Base-by-base conservation (phyloP, 2,329 filamentous ascomycete species). In the Aspergillus glaucus region DNA sequence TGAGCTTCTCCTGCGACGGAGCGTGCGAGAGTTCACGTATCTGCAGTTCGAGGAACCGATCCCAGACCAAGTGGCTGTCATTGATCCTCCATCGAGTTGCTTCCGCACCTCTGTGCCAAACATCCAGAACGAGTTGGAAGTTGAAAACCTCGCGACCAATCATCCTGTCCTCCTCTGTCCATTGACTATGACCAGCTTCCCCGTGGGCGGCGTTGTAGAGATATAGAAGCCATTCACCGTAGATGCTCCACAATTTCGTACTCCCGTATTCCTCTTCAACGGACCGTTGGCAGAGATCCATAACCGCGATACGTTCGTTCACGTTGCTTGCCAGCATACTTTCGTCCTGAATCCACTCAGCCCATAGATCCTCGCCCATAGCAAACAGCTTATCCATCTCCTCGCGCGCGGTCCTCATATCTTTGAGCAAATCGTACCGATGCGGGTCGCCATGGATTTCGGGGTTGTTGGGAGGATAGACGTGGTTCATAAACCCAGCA, bases 321-420 rank as follows among this genome's bases (percentile, higher is more conserved):
- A 76, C 68, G 15, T 74, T 74, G 17, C 68, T 71, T 22, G 81
- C 81, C 46, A 84, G 64, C 49, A 79, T 69, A 45, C 75, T 79
- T 60, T 84, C 81, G 54, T 85, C 82, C 53, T 80, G 74, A 40
- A 85, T 76, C 74, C 81, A 83, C 51, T 82, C 79, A 3, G 75
- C 68, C 81, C 81, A 85, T 45, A 84, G 69, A 39, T 79, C 75
- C 61, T 85, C 82, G 1, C 81, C 81, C 50, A 85, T 75, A 2
- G 81, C 77, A 57, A 84, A 85, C 17, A 81, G 75, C 46, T 77
- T 76, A 55, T 81, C 77, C 76, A 85, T 81, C 47, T 76, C 75
- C 56, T 79, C 76, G 50, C 81, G 75, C 3, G 74, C 73, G 19
- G 62, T 69, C 34, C 72, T 65, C 52, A 77, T 62, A 51, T 76